Conservation (phyloP, 2,329 filamentous ascomycete species). For the Microdochium nivale region DNA sequence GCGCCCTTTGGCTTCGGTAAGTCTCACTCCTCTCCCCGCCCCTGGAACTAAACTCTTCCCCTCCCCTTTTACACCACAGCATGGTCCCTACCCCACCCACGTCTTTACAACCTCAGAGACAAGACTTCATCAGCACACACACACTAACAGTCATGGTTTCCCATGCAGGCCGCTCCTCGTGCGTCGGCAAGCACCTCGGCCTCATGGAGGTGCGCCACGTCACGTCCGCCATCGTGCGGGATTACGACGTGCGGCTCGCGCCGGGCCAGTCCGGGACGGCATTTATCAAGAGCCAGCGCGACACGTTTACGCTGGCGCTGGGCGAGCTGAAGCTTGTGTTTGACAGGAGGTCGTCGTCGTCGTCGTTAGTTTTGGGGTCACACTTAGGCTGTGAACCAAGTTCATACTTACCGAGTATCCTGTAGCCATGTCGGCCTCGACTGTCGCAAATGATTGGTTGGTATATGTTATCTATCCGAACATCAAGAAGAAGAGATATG, state of each 20-base stretch:
- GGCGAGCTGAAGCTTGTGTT: conserved; percentile 4
- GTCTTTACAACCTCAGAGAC: no score
- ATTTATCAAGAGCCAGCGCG: conserved; percentile 1
- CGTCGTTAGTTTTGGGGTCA: conserved; percentile 30
- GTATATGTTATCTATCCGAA: no score
- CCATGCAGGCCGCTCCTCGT: conserved; percentile 5
- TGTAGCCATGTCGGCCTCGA: no score
- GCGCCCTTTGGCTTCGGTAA: conserved; percentile 5
- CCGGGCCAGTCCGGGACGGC: conserved; percentile 3
- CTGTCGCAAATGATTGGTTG: no score
- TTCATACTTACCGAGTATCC: no score
- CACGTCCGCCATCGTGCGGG: conserved; percentile 1
- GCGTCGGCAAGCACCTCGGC: conserved; percentile 5
- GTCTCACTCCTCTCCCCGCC: neutral
- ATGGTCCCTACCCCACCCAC: no score
- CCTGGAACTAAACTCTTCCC: no score
- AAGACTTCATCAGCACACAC: no score
- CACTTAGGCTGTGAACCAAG: no score
- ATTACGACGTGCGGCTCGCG: conserved; percentile 4
- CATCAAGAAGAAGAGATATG: no score
- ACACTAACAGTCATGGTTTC: no score
- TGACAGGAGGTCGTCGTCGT: conserved; percentile 24
- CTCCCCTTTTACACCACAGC: no score
- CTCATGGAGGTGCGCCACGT: conserved; percentile 5
- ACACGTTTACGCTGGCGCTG: conserved; percentile 5